Evolutionary conservation across 495 filamentous ascomycete genomes (phyloP).

Genomic region (Trichoderma erinaceum): DNA sequence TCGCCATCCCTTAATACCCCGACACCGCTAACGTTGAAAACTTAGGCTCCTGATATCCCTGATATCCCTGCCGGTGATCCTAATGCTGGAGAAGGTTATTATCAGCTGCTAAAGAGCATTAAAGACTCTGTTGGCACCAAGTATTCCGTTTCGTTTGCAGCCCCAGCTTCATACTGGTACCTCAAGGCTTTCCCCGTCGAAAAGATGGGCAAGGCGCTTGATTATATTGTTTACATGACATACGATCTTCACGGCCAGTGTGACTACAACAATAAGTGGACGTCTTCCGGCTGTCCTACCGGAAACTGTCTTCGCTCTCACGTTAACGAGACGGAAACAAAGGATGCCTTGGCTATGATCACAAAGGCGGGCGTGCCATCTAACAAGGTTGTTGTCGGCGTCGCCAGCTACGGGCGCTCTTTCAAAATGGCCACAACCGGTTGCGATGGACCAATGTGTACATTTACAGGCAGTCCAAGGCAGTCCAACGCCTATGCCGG

Average conservation of each 20-base stretch:
- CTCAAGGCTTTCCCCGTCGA: conserved; percentile 22
- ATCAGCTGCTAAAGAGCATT: conserved; percentile 21
- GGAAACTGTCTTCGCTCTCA: conserved; percentile 40
- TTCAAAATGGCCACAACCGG: conserved; percentile 32
- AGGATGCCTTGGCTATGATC: conserved; percentile 37
- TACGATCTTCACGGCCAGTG: conserved; percentile 30
- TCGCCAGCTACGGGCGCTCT: conserved; percentile 34
- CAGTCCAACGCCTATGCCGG: conserved; percentile 24
- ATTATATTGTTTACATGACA: conserved; percentile 32
- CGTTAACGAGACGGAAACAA: conserved; percentile 41
- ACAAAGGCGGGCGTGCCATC: conserved; percentile 44
- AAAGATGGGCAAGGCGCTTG: conserved; percentile 22
- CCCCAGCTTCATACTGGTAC: conserved; percentile 26
- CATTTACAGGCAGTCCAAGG: conserved; percentile 17
- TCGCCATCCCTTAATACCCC: neutral
- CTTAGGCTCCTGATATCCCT: conserved; percentile 26
- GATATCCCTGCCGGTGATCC: conserved; percentile 22
- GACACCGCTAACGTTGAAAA: conserved; percentile 13
- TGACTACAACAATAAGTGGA: conserved; percentile 18
- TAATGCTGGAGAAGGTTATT: conserved; percentile 23
- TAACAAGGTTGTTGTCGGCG: conserved; percentile 36
- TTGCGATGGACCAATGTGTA: conserved; percentile 25
- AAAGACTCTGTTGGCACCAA: conserved; percentile 17
- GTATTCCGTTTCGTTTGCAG: conserved; percentile 28
- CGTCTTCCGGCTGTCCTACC: conserved; percentile 26